Conservation (phyloP, 768 basidiomycete species). For the Lentinula lateritia region DNA sequence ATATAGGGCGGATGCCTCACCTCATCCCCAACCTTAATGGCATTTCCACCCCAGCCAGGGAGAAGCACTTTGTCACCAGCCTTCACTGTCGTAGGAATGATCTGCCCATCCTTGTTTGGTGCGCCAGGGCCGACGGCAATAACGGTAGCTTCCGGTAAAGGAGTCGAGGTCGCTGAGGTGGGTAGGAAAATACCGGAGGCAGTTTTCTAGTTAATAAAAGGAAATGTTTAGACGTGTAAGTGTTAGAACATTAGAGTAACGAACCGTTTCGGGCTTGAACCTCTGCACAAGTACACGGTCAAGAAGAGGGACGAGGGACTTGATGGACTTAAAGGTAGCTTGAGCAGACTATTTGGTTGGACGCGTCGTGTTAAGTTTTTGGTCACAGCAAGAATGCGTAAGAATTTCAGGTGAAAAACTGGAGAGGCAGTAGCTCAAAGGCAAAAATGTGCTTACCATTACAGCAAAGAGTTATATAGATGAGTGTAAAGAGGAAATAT, state of each 20-base stretch:
- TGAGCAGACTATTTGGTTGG: conserved; percentile 56
- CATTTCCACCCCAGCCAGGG: conserved; percentile 93
- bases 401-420: no score
- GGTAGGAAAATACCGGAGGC: conserved; percentile 94
- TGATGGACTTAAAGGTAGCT: conserved; percentile 95
- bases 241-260: background rate
- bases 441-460: background rate
- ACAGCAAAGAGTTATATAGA: background rate
- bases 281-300: conserved; percentile 97
- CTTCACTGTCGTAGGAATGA: conserved; percentile 74
- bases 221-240: background rate
- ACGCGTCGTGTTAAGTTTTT: background rate
- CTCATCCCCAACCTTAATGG: conserved; percentile 96
- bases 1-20: conserved; percentile 37
- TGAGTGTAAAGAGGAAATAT: background rate
- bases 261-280: conserved; percentile 92
- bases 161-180: conserved; percentile 75
- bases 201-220: conserved; percentile 70
- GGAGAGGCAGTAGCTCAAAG: background rate
- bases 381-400: no score
- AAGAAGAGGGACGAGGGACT: conserved; percentile 80
- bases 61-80: conserved; percentile 90
- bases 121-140: conserved; percentile 94
- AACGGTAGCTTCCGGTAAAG: conserved; percentile 96
- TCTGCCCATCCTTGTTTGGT: conserved; percentile 76